These are phyloP conservation scores for Globisporangium middletonii DNA, from an alignment of 352 stramenopile species.

Conservation along the genomic window DNA sequence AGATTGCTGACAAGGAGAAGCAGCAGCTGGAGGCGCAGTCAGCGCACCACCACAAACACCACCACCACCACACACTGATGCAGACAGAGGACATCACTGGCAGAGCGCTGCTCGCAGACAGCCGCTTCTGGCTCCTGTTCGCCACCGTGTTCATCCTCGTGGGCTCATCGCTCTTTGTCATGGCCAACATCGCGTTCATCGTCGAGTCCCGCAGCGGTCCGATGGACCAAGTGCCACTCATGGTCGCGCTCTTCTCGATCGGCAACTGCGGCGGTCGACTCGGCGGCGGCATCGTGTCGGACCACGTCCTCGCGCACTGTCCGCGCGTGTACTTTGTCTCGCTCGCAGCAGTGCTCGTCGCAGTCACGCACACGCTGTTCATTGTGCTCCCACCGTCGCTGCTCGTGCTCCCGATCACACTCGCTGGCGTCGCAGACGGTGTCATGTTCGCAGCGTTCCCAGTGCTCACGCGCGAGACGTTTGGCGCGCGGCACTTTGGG, in stretches of 20 bases:
- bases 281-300: slow-evolving; percentile 48
- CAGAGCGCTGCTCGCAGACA: slow-evolving; percentile 33
- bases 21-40: not conserved
- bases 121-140: slow-evolving; percentile 67
- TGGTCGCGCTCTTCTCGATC: slow-evolving; percentile 69
- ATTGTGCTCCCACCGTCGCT: slow-evolving; percentile 33
- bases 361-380: slow-evolving; percentile 52
- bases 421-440: slow-evolving; percentile 56
- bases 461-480: slow-evolving; percentile 65
- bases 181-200: slow-evolving; percentile 79
- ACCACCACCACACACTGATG: not conserved
- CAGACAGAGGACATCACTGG: slow-evolving; percentile 41
- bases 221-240: slow-evolving; percentile 45
- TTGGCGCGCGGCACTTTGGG: slow-evolving; percentile 61
- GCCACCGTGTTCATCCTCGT: slow-evolving; percentile 66
- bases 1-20: not conserved
- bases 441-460: slow-evolving; percentile 72
- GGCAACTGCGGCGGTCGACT: slow-evolving; percentile 57
- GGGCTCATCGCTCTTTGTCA: slow-evolving; percentile 66
- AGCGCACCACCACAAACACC: not conserved
- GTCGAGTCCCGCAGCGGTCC: slow-evolving; percentile 46
- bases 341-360: slow-evolving; percentile 46
- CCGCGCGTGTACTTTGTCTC: slow-evolving; percentile 62
- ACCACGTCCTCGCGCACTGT: slow-evolving; percentile 38
- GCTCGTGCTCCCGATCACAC: slow-evolving; percentile 48